A percentile compares a stretch with the other conserved stretches of the same genome.
Evolutionary conservation across 139 green algal genomes (phyloP).

Genomic region (Tetraselmis striata): DNA sequence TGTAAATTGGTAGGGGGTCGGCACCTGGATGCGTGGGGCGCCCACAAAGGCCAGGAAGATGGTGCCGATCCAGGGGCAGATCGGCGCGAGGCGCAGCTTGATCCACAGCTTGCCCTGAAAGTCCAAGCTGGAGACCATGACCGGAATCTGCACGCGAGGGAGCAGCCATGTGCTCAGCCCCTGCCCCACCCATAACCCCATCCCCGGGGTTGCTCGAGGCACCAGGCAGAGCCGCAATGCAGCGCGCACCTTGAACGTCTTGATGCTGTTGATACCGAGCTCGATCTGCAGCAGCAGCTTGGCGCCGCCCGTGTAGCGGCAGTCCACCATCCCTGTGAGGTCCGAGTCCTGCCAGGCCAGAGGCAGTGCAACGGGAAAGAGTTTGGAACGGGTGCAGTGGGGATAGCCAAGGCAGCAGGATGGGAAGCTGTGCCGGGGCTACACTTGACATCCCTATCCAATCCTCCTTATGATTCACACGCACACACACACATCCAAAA

Average conservation of each 20-base stretch:
- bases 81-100: conserved; percentile 86
- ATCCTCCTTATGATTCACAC: too few relatives aligned
- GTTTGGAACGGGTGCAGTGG: too few relatives aligned
- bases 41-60: conserved; percentile 86
- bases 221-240: neutral
- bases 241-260: neutral
- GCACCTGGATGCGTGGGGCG: conserved; percentile 69
- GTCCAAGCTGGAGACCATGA: conserved; percentile 89
- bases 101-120: conserved; percentile 89
- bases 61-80: conserved; percentile 86
- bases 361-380: neutral
- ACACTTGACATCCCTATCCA: too few relatives aligned
- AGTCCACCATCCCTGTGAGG: conserved; percentile 74
- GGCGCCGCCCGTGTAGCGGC: conserved; percentile 87
- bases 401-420: too few relatives aligned
- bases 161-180: too few relatives aligned
- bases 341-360: conserved; percentile 67
- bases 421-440: too few relatives aligned
- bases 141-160: conserved; percentile 51
- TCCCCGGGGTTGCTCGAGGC: too few relatives aligned
- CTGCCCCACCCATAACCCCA: too few relatives aligned
- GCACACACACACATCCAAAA: too few relatives aligned
- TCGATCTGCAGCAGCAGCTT: conserved; percentile 87
- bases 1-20: too few relatives aligned
- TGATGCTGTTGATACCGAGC: conserved; percentile 33